These are phyloP conservation scores for Eimeria mitis DNA, from an alignment of 169 alveolate species.

Conservation along the genomic window DNA sequence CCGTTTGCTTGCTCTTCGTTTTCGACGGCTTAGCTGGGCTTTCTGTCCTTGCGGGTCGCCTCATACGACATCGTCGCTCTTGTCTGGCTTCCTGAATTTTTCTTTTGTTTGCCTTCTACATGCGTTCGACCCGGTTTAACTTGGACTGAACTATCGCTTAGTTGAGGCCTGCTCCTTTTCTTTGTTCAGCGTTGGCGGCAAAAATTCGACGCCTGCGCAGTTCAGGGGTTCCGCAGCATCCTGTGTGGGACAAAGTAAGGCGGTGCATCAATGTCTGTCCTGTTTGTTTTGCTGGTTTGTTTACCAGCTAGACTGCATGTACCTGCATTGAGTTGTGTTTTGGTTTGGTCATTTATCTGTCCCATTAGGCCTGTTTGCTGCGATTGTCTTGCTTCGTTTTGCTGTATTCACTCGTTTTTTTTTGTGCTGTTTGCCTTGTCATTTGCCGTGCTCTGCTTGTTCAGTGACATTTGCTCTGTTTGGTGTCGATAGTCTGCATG, in stretches of 20 bases:
- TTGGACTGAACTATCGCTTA: no score
- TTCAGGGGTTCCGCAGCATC: slow-evolving; percentile 71
- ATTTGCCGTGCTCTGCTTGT: not conserved
- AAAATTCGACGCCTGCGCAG: slow-evolving; percentile 51
- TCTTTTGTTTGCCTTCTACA: not conserved
- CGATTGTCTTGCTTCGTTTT: not conserved
- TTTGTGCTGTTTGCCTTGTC: not conserved
- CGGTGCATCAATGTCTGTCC: not conserved
- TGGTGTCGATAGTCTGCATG: not conserved
- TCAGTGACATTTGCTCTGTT: not conserved
- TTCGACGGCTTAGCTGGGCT: not conserved
- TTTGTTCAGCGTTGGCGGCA: slow-evolving; percentile 49
- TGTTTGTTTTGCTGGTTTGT: not conserved
- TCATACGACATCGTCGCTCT: not conserved
- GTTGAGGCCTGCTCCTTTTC: not conserved
- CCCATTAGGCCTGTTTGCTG: not conserved
- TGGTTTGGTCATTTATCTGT: not conserved
- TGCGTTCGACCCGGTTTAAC: not conserved
- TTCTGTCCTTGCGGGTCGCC: not conserved
- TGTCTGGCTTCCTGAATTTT: not conserved
- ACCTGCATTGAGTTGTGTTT: not conserved
- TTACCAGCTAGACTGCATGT: not conserved
- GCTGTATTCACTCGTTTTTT: not conserved
- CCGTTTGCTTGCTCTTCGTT: not conserved
- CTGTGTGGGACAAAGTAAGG: slow-evolving; percentile 79